These are phyloP conservation scores for Simplicillium sp. DNA, from an alignment of 2,329 filamentous ascomycete genomes.

Conservation along the genomic window DNA sequence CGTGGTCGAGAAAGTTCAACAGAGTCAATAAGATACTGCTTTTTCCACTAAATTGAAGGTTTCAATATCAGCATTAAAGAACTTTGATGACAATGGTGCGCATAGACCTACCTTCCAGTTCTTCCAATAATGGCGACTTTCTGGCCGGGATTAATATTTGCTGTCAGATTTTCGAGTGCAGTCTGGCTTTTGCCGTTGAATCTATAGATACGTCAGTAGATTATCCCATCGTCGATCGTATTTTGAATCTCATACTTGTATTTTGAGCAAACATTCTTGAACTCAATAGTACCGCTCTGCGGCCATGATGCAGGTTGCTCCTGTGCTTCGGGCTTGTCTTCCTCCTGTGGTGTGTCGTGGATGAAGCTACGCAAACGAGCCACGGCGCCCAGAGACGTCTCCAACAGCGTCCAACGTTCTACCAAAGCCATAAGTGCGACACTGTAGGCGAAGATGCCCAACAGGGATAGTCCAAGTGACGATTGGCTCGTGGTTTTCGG, in stretches of 20 bases:
- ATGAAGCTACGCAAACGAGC: not conserved
- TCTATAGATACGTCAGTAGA: not conserved
- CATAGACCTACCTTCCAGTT: slow-evolving; percentile 17
- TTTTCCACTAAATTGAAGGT: too few relatives aligned
- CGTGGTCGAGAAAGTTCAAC: too few relatives aligned
- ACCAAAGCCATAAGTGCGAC: slow-evolving; percentile 13
- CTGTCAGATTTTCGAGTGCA: slow-evolving; percentile 14
- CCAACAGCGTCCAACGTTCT: slow-evolving; percentile 13
- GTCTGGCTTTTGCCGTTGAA: not conserved
- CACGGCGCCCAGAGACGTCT: not conserved
- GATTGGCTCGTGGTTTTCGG: slow-evolving; percentile 2
- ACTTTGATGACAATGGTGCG: not conserved
- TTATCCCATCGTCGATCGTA: too few relatives aligned
- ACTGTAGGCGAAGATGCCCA: slow-evolving; percentile 12
- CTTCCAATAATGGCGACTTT: slow-evolving; percentile 25
- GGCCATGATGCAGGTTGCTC: too few relatives aligned
- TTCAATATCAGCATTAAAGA: too few relatives aligned
- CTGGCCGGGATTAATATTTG: slow-evolving; percentile 14
- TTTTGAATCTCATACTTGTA: too few relatives aligned
- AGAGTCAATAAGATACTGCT: not conserved
- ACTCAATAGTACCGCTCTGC: too few relatives aligned
- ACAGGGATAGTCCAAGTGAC: slow-evolving; percentile 1
- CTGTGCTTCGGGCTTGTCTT: too few relatives aligned
- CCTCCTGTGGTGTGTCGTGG: not conserved
- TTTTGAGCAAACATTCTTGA: too few relatives aligned